Evolutionary conservation across 2,329 filamentous ascomycete species (phyloP).

Genomic region (Fusarium oxysporum): DNA sequence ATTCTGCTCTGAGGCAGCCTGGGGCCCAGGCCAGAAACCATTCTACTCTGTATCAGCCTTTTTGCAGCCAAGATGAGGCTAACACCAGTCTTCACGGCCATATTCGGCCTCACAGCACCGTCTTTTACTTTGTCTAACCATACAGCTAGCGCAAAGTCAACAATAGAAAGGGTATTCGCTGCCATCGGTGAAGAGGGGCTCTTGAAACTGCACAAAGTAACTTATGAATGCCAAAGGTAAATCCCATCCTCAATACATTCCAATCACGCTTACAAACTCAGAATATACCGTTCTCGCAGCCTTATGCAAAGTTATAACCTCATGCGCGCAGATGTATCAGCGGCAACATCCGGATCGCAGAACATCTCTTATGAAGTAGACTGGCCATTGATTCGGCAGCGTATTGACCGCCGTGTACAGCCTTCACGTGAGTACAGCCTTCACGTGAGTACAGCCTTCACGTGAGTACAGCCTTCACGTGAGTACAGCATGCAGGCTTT

Average conservation of each 20-base stretch:
- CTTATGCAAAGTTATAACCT: constrained; percentile 34
- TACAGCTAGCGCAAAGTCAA: rapidly evolving
- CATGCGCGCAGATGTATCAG: constrained; percentile 2
- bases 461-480: background rate
- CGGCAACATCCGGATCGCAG: constrained; percentile 20
- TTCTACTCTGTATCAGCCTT: background rate
- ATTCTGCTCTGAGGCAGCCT: too few species aligned
- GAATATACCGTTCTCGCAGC: constrained; percentile 21
- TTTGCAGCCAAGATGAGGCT: background rate
- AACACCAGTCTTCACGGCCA: rapidly evolving
- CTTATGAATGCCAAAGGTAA: background rate
- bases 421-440: background rate
- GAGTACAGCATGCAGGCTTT: rapidly evolving
- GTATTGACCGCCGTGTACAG: constrained; percentile 7
- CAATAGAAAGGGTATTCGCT: background rate
- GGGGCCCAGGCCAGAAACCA: too few species aligned
- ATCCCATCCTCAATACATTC: too few species aligned
- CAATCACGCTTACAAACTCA: too few species aligned
- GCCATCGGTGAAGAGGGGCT: background rate
- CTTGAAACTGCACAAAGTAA: background rate
- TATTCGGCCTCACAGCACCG: rapidly evolving
- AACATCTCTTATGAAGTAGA: constrained; percentile 18
- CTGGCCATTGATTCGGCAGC: background rate
- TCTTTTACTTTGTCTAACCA: rapidly evolving
- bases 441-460: background rate